Evolutionary conservation across 139 green algal genomes (phyloP).

Genomic region (Diplosphaera chodatii): DNA sequence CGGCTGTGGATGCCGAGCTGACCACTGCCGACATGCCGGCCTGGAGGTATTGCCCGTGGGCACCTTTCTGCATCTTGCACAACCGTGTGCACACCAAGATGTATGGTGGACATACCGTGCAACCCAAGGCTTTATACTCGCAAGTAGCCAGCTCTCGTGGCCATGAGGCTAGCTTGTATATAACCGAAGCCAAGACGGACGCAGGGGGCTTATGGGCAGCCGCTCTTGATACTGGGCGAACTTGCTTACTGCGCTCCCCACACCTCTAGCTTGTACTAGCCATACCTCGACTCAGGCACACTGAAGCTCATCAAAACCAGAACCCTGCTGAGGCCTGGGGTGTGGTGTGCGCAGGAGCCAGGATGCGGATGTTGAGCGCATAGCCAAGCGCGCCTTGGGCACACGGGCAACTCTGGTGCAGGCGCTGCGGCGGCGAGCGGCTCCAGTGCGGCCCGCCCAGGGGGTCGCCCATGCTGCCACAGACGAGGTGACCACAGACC

Average conservation of each 20-base stretch:
- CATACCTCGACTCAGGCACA: too few relatives aligned
- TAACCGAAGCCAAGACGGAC: neutral
- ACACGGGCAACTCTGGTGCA: slow-evolving; percentile 44
- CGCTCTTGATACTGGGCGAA: neutral
- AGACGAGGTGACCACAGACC: neutral
- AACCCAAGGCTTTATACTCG: neutral
- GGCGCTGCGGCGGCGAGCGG: slow-evolving; percentile 14
- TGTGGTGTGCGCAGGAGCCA: slow-evolving; percentile 21
- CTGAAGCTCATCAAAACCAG: too few relatives aligned
- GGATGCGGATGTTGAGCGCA: slow-evolving; percentile 34
- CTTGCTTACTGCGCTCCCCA: neutral
- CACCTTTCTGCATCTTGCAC: too few relatives aligned
- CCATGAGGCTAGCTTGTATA: neutral
- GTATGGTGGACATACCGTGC: too few relatives aligned
- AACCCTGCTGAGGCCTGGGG: too few relatives aligned
- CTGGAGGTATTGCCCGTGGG: too few relatives aligned
- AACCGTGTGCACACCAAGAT: too few relatives aligned
- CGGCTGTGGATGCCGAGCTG: neutral
- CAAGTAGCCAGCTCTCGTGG: neutral
- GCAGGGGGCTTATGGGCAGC: neutral
- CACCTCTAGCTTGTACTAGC: too few relatives aligned
- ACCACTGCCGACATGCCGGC: slow-evolving; percentile 1
- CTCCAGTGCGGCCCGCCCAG: neutral
- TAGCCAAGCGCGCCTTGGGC: slow-evolving; percentile 40
- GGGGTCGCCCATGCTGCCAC: neutral